Percentiles rank a stretch among this genome's conserved stretches.
phyloP scores from a whole-genome alignment of 176 grass and related monocot species.

The Aegilops longissima region DNA sequence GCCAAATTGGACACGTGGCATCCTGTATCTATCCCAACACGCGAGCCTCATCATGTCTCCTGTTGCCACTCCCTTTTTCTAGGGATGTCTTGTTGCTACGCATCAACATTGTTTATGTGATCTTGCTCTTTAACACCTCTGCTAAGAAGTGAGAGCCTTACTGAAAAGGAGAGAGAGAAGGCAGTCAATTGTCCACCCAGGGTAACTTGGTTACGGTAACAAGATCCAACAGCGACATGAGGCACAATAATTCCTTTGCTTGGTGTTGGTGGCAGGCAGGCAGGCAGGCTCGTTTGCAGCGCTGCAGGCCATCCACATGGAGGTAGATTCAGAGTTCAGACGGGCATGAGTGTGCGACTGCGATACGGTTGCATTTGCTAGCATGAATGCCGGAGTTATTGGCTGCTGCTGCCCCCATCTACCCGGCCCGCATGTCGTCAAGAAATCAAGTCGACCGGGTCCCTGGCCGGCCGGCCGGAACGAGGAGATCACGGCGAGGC shows the following conservation, averaged over 20 bases:
- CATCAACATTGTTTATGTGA: neutral
- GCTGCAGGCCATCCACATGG: slow-evolving; percentile 17
- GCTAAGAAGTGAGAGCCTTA: neutral
- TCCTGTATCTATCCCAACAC: neutral
- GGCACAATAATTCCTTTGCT: neutral
- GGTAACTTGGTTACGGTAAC: neutral
- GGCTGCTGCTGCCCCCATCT: neutral
- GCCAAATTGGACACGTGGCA: neutral
- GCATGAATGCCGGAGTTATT: slow-evolving; percentile 34
- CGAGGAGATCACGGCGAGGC: neutral
- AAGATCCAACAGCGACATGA: neutral
- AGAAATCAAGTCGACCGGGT: neutral
- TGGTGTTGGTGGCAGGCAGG: neutral
- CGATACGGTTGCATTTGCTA: neutral
- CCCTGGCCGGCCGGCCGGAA: neutral
- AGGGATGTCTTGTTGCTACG: neutral
- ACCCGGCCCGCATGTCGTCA: neutral
- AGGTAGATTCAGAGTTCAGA: neutral
- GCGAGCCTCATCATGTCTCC: neutral
- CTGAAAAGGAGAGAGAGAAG: neutral
- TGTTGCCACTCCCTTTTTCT: neutral
- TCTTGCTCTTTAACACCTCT: neutral
- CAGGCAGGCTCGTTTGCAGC: neutral
- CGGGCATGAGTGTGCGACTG: neutral
- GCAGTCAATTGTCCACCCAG: too few species aligned